Evolutionary conservation across 306 rosid species (phyloP), one percentile per base, ranked within the genome.

Genomic region (Cicer arietinum): DNA sequence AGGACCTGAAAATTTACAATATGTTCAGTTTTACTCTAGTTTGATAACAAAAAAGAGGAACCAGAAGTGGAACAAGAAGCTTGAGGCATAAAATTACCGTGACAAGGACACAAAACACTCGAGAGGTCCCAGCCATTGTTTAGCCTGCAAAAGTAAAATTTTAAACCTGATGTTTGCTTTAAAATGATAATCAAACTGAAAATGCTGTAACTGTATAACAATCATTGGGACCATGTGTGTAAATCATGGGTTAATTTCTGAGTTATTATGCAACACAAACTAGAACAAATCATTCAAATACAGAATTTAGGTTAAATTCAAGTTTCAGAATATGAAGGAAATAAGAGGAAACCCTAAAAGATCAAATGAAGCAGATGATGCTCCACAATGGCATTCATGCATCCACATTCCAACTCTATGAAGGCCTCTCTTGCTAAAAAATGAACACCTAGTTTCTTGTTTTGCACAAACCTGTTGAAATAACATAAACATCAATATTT

Each of bases 391-490:
- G 73, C 98, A 94, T 81, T 94, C 98, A 39, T 56, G 80, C 39
- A 79, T 69, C 97, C 99, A 94, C 96, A 90, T 86, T 79, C 96
- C 97, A 42, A 56, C 74, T 77, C 45, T 82, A 83, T 94, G 99
- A 80, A 90, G 80, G 9, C 84, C 83, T 76, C 86, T 87, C 82
- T 85, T 89, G 77, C 81, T 85, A 78, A 94, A 79, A 82, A 94
- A 90, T 60, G 91, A 87, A 70, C 98, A 90, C 77, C 95, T 86
- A 10, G 86, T 89, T 86, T 80, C 93, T 81, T 80, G 88, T 67
- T 86, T 94, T 70, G 74, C 87, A 83, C 87, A 89, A 61, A 90
- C 75, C 95, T 90, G 76, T 73, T 67, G 60, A 64, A 67, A 72
- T 68, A 58, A 80, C 62, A 83, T 50, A 25, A 53, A 12, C 68